Percentiles rank a stretch among this genome's conserved stretches.
phyloP scores from a whole-genome alignment of 768 basidiomycete genomes.

The Mycena galericulata region DNA sequence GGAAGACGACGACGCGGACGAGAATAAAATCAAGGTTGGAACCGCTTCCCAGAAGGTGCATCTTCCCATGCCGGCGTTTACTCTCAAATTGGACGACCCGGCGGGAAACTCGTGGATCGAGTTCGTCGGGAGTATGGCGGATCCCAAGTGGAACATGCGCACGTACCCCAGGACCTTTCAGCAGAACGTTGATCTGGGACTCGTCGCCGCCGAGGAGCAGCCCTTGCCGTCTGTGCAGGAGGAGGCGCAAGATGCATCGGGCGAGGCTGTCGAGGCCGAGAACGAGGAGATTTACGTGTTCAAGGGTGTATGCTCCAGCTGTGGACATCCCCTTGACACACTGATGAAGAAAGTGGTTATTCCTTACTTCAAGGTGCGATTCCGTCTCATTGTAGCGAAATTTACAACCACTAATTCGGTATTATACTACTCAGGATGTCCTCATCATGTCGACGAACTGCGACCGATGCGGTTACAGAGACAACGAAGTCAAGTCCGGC shows the following conservation, averaged over 20 bases:
- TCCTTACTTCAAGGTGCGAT: conserved; percentile 93
- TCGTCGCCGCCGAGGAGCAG: conserved; percentile 63
- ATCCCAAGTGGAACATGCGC: conserved; percentile 93
- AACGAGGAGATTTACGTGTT: conserved; percentile 93
- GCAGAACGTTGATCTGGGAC: conserved; percentile 85
- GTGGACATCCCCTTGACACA: conserved; percentile 85
- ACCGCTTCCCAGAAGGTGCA: conserved; percentile 55
- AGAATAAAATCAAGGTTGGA: conserved; percentile 40
- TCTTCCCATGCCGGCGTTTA: conserved; percentile 77
- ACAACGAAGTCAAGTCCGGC: conserved; percentile 98
- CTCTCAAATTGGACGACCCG: conserved; percentile 90
- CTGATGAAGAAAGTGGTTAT: conserved; percentile 97
- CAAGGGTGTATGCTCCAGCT: conserved; percentile 89
- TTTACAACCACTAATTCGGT: neutral
- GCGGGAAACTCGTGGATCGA: conserved; percentile 98
- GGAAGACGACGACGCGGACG: conserved; percentile 62
- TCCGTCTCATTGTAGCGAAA: neutral
- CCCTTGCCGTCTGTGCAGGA: conserved; percentile 30
- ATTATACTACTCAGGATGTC: conserved; percentile 93
- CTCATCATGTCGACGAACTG: conserved; percentile 99
- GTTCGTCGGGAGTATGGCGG: conserved; percentile 86
- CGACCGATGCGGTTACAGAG: conserved; percentile 93
- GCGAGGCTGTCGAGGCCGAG: conserved; percentile 37
- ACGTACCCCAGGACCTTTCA: conserved; percentile 83
- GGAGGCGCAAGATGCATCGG: conserved; percentile 32